A percentile compares a stretch with the other conserved stretches of the same genome.
These are phyloP conservation scores for Pterocarpus santalinus DNA, from an alignment of 306 rosid species.

Conservation along the genomic window DNA sequence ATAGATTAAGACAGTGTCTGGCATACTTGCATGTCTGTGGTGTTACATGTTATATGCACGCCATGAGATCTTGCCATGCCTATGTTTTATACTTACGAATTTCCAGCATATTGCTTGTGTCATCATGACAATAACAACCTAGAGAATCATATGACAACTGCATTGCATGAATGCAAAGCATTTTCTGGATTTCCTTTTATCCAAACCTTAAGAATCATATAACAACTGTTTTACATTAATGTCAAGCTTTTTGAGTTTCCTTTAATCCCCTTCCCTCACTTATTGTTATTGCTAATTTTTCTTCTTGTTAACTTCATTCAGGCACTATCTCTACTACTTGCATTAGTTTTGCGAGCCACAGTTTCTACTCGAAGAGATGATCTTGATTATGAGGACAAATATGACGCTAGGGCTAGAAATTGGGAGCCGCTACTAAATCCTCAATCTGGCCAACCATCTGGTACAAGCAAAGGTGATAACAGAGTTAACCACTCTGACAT, in stretches of 20 bases:
- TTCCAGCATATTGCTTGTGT: conserved; percentile 15
- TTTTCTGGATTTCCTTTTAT: conserved; percentile 16
- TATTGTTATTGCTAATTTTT: conserved; percentile 37
- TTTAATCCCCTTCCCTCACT: conserved; percentile 24
- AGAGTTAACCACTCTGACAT: conserved; percentile 68
- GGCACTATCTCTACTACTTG: conserved; percentile 80
- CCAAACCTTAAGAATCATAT: conserved; percentile 4
- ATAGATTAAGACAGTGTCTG: background rate
- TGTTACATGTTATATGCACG: conserved; percentile 27
- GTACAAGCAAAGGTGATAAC: conserved; percentile 60
- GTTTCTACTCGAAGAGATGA: conserved; percentile 64
- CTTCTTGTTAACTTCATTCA: conserved; percentile 59
- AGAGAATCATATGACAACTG: conserved; percentile 22
- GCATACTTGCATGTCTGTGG: conserved; percentile 9
- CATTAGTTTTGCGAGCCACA: conserved; percentile 75
- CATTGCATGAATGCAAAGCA: conserved; percentile 26
- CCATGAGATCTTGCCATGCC: conserved; percentile 11
- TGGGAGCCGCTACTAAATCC: conserved; percentile 77
- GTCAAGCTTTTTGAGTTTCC: conserved; percentile 19
- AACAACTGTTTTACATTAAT: conserved; percentile 27
- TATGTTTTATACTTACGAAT: background rate
- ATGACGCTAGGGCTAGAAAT: conserved; percentile 59
- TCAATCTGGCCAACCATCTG: conserved; percentile 70
- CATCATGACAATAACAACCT: conserved; percentile 18
- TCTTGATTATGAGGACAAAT: conserved; percentile 65